Conservation (phyloP, 1,139 yeast genomes). For the Yamadazyma mexicana region DNA sequence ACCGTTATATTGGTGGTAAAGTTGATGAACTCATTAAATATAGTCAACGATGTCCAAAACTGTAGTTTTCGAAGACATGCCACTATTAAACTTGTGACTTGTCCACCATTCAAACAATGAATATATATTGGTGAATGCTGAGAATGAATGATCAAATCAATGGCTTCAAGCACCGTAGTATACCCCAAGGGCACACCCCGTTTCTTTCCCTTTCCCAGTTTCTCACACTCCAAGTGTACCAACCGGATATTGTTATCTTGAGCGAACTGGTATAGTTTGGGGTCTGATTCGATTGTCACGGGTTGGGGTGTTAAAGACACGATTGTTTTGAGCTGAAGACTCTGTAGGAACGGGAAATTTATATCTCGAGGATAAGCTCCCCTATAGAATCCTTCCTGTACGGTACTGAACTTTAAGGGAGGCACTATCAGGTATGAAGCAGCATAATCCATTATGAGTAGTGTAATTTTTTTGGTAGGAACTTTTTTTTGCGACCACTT, state of each 20-base stretch:
- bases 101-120: slow-evolving; percentile 89
- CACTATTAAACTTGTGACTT: slow-evolving; percentile 76
- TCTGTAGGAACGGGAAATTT: slow-evolving; percentile 69
- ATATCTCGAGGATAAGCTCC: slow-evolving; percentile 86
- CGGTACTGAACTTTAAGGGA: slow-evolving; percentile 74
- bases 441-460: slow-evolving; percentile 15
- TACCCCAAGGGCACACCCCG: slow-evolving; percentile 78
- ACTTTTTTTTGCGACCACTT: too few relatives aligned
- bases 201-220: slow-evolving; percentile 72
- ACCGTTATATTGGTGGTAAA: slow-evolving; percentile 79
- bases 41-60: slow-evolving; percentile 88
- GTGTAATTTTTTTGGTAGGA: not conserved
- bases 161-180: slow-evolving; percentile 56
- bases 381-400: slow-evolving; percentile 70
- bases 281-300: slow-evolving; percentile 53
- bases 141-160: slow-evolving; percentile 60
- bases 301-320: slow-evolving; percentile 81
- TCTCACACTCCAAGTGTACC: slow-evolving; percentile 67
- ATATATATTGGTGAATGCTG: slow-evolving; percentile 71
- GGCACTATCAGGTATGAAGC: slow-evolving; percentile 58
- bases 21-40: slow-evolving; percentile 79
- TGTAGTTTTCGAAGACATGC: slow-evolving; percentile 85
- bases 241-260: slow-evolving; percentile 44
- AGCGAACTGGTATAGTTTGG: slow-evolving; percentile 53
- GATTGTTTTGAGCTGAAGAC: slow-evolving; percentile 68